These are phyloP conservation scores for Pulveroboletus ravenelii DNA, from an alignment of 768 basidiomycete genomes.

Conservation along the genomic window DNA sequence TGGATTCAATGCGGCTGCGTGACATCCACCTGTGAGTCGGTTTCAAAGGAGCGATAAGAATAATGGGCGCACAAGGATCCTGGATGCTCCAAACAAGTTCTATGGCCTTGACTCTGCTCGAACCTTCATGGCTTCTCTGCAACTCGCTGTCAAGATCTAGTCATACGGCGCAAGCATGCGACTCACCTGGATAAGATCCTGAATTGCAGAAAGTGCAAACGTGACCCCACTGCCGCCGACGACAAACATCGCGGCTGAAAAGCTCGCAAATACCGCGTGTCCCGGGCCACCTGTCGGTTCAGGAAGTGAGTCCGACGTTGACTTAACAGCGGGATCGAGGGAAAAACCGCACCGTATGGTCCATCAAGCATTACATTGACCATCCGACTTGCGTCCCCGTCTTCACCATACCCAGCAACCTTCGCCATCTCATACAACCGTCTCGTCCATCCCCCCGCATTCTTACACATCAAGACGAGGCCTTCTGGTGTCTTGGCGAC, in stretches of 20 bases:
- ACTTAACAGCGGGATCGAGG: not conserved
- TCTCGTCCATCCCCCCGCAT: slow-evolving; percentile 47
- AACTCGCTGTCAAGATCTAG: not conserved
- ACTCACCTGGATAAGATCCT: slow-evolving; percentile 46
- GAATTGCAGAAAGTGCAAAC: slow-evolving; percentile 46
- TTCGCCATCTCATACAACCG: slow-evolving; percentile 39
- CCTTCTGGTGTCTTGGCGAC: slow-evolving; percentile 39
- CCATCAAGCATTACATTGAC: slow-evolving; percentile 49
- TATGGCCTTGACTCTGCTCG: slow-evolving; percentile 39
- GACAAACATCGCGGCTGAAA: slow-evolving; percentile 50
- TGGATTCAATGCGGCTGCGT: slow-evolving; percentile 32
- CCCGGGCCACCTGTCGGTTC: slow-evolving; percentile 36
- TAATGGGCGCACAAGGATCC: slow-evolving; percentile 34
- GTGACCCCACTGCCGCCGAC: slow-evolving; percentile 63
- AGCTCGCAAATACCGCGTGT: slow-evolving; percentile 44
- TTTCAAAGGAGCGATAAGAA: slow-evolving; percentile 6
- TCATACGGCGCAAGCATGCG: not conserved
- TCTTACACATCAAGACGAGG: slow-evolving; percentile 48
- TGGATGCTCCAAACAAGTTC: slow-evolving; percentile 55
- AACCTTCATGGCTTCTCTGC: slow-evolving; percentile 26
- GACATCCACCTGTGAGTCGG: slow-evolving; percentile 4
- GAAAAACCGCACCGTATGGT: slow-evolving; percentile 39
- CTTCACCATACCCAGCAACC: slow-evolving; percentile 31
- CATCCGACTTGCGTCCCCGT: slow-evolving; percentile 17
- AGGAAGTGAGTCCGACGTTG: slow-evolving; percentile 1